Evolutionary conservation across 108 stramenopile species (phyloP).

Genomic region (Thalassiosira profunda): DNA sequence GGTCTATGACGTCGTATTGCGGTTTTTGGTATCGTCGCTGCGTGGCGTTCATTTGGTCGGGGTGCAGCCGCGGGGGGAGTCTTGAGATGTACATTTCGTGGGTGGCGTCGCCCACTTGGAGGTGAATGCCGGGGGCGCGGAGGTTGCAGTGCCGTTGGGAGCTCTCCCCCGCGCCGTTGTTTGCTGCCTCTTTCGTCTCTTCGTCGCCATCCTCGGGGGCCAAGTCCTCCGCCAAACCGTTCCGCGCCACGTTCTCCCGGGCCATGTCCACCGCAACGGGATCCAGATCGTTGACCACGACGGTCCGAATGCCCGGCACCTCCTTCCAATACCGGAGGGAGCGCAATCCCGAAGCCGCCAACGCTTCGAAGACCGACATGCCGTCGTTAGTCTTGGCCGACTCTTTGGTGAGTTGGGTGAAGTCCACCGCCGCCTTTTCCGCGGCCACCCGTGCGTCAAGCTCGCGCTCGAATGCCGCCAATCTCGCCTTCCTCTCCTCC

Average conservation of each 20-base stretch:
- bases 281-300: constrained; percentile 95
- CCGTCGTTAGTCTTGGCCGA: constrained; percentile 49
- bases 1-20: constrained; percentile 95
- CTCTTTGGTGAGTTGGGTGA: constrained; percentile 24
- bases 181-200: neutral
- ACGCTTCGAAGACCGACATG: constrained; percentile 93
- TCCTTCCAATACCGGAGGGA: constrained; percentile 97
- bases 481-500: constrained; percentile 12
- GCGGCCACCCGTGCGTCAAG: constrained; percentile 10
- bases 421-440: constrained; percentile 29
- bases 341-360: constrained; percentile 97
- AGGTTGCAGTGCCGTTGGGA: neutral
- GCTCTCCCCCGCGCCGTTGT: neutral
- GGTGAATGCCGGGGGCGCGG: constrained; percentile 63
- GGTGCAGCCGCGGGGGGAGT: constrained; percentile 44
- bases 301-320: constrained; percentile 88
- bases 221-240: constrained; percentile 72
- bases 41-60: constrained; percentile 31
- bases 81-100: constrained; percentile 84
- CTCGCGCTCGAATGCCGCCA: constrained; percentile 18
- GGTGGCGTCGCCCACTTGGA: constrained; percentile 82
- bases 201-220: constrained; percentile 63
- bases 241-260: constrained; percentile 73
- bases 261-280: constrained; percentile 81
- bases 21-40: constrained; percentile 50